Conservation (phyloP, 371 early-diverging fungal species). For the Mucor lusitanicus region DNA sequence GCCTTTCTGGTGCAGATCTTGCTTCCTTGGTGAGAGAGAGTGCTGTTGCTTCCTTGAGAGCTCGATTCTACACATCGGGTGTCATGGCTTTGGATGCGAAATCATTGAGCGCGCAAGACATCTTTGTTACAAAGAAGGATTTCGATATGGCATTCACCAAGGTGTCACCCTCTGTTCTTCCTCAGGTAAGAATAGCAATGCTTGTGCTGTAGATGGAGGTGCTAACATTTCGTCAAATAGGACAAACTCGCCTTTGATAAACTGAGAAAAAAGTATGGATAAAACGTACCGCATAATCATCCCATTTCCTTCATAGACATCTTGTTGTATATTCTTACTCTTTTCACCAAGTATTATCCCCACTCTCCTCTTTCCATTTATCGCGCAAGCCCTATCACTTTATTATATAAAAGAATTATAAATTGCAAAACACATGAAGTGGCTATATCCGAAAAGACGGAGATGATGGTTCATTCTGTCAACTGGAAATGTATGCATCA, state of each 20-base stretch:
- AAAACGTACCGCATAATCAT: not conserved
- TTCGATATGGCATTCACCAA: conserved; percentile 84
- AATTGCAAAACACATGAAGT: no score
- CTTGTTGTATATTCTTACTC: not conserved
- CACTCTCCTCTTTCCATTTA: not conserved
- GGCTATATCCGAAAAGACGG: no score
- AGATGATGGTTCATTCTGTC: no score
- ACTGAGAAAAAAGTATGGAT: conserved; percentile 37
- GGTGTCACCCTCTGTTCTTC: conserved; percentile 83
- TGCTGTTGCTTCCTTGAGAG: conserved; percentile 81
- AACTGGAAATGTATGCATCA: no score
- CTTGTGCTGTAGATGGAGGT: not conserved
- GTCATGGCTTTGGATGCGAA: conserved; percentile 20
- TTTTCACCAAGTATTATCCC: not conserved
- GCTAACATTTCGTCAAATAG: conserved; percentile 7
- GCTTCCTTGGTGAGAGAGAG: conserved; percentile 91
- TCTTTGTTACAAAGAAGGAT: conserved; percentile 68
- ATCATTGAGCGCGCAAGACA: conserved; percentile 24
- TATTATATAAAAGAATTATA: not conserved
- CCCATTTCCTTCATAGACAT: not conserved
- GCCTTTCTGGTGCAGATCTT: conserved; percentile 95
- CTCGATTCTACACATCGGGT: conserved; percentile 50
- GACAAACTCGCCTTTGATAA: conserved; percentile 34
- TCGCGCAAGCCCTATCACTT: not conserved
- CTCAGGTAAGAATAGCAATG: conserved; percentile 46